Evolutionary conservation across 495 filamentous ascomycete genomes (phyloP), one percentile per base, ranked within the genome.

Genomic region (Daldinia concentrica): DNA sequence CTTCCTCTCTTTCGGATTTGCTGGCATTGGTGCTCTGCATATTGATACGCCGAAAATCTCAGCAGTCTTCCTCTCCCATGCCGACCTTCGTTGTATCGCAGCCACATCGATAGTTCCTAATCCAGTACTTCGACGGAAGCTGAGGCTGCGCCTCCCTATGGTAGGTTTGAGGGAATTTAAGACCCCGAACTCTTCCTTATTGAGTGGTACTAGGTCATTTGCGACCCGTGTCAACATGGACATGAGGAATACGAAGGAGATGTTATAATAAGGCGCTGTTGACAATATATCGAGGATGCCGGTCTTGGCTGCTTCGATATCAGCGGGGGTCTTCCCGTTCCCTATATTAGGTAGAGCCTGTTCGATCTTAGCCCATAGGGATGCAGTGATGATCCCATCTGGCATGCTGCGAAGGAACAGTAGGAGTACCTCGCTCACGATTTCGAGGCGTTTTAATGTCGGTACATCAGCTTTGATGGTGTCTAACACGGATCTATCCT

Each of bases 161-260:
- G 9, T 65, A 4, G 74, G 37, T 4, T 41, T 70, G 2, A 67
- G 65, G 6, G 72, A 58, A 14, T 62, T 67, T 37, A 78, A 45
- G n/a, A 59, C 68, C 24, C 81, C 79, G 14, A 76, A 26, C 59
- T 80, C 77, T 0, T 77, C 63, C 39, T 80, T 82, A 32, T 69
- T 80, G 0, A 86, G 62, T 0, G 85, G 80, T 0, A 81, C 78
- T 14, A 89, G 74, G 64, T 88, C 86, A 11, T 74, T 71, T 7
- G 78, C 80, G 22, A 85, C 78, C 15, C 79, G 77, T 7, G 78
- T 76, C 12, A 97, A 85, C 86, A 94, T 93, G 48, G 91, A 89
- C 3, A 89, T 93, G 36, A 97, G 78, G 65, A 97, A 94, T 8
- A 94, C 90, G 76, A 97, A 95, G 0, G 91, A 92, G 65, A 94